Percentiles rank a stretch among this genome's conserved stretches.
Conservation (phyloP, 108 stramenopile species). For the Ochromonas danica region DNA sequence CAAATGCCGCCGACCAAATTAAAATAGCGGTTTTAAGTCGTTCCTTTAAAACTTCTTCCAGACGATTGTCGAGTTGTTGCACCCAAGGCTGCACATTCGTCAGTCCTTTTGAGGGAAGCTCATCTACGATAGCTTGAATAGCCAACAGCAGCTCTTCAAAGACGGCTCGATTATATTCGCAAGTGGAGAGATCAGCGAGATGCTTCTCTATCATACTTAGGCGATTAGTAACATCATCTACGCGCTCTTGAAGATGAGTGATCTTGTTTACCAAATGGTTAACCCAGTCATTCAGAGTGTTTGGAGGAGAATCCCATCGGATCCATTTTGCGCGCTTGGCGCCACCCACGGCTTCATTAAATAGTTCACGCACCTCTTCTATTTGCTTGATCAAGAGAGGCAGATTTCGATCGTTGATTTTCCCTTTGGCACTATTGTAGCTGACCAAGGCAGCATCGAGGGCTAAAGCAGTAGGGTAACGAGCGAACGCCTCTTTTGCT, state of each 20-base stretch:
- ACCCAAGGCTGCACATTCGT: slow-evolving; percentile 52
- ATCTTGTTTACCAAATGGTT: slow-evolving; percentile 58
- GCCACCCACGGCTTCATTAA: slow-evolving; percentile 29
- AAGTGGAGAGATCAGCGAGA: slow-evolving; percentile 42
- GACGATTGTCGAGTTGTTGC: slow-evolving; percentile 26
- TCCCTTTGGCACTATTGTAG: slow-evolving; percentile 68
- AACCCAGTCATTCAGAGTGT: slow-evolving; percentile 29
- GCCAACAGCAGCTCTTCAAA: background rate
- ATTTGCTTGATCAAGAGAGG: background rate
- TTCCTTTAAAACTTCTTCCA: slow-evolving; percentile 12
- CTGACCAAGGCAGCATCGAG: slow-evolving; percentile 80
- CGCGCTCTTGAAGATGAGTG: slow-evolving; percentile 75
- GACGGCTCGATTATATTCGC: slow-evolving; percentile 36
- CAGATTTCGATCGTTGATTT: slow-evolving; percentile 48
- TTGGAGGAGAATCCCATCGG: background rate
- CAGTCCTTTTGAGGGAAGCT: slow-evolving; percentile 53
- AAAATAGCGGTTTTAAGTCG: slow-evolving; percentile 12
- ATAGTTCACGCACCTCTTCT: slow-evolving; percentile 4
- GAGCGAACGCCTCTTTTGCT: slow-evolving; percentile 46
- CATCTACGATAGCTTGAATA: slow-evolving; percentile 53
- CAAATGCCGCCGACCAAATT: slow-evolving; percentile 25
- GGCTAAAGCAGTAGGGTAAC: slow-evolving; percentile 66
- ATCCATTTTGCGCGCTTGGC: background rate
- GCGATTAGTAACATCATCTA: slow-evolving; percentile 80
- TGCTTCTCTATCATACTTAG: slow-evolving; percentile 36